Base-by-base conservation (phyloP, 306 rosid genomes). In the Coriaria nepalensis region DNA sequence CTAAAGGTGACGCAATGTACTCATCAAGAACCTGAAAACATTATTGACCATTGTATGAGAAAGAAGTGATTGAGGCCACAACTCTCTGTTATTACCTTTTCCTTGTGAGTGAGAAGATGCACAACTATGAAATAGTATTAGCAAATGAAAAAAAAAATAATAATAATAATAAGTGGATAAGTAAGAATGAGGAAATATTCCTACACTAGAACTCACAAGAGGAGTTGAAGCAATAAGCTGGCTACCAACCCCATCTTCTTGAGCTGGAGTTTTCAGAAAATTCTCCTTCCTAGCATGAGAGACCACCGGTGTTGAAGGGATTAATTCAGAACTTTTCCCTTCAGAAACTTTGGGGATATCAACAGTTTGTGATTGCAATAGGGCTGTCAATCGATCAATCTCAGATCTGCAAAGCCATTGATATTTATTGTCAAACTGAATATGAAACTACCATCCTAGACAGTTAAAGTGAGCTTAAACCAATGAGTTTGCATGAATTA, bases 1-100 rank as follows among this genome's bases (percentile, higher is more conserved):
- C 85, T 29, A 82, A 76, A 56, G 98, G 94, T 56, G 98, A 81
- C 73, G 81, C 81, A 69, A 71, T 74, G 65, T 75, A 87, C 45
- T 76, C 84, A 51, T 75, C 75, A 65, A 78, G 78, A 69, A 63
- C 83, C 98, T 90, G 77, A 37, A 42, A 49, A 59, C 60, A 74
- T 61, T 62, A 34, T 20, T 55, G 48, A 57, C 50, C 61, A 45
- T 33, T 58, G 62, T 11, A 38, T 15, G 56, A 52, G 48, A 76
- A 69, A 64, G 57, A 56, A 35, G 45, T 33, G 44, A 20, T 20
- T 20, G 29, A 20, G 33, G 33, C 44, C 62, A 63, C 53, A 65
- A 33, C 33, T 20, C 51, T 20, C 44, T 53, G 15, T 43, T 12
- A 14, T 39, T 32, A 0, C 8, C 60, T 48, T 45, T 59, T 40